These are phyloP conservation scores for Kickxella alabastrina DNA, from an alignment of 192 early-diverging fungal species.

Conservation along the genomic window DNA sequence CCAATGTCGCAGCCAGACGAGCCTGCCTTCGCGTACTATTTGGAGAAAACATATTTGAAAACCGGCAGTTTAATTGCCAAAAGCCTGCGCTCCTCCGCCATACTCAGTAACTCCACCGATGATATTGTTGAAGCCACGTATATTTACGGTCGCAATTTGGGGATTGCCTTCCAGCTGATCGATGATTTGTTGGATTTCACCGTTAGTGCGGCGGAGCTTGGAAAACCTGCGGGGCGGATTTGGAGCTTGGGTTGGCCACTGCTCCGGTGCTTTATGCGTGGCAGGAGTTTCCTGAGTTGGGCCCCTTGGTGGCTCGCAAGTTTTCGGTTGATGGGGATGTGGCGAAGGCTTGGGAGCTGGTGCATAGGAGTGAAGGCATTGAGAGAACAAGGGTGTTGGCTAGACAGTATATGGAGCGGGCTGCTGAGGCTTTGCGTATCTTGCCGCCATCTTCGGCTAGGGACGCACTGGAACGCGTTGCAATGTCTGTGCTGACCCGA, in stretches of 20 bases:
- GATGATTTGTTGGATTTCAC: slow-evolving; percentile 94
- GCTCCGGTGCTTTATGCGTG: slow-evolving; percentile 93
- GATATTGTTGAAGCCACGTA: slow-evolving; percentile 78
- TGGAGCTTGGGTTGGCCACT: slow-evolving; percentile 86
- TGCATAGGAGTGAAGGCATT: slow-evolving; percentile 76
- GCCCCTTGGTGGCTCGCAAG: slow-evolving; percentile 80
- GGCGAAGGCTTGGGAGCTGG: slow-evolving; percentile 67
- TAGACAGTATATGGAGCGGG: slow-evolving; percentile 66
- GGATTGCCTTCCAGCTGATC: slow-evolving; percentile 92
- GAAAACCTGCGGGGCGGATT: slow-evolving; percentile 90
- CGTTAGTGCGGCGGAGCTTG: slow-evolving; percentile 66
- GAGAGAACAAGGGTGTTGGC: slow-evolving; percentile 73
- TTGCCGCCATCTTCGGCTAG: slow-evolving; percentile 74
- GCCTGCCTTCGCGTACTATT: slow-evolving; percentile 78
- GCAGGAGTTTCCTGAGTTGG: slow-evolving; percentile 80
- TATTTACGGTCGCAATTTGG: slow-evolving; percentile 83
- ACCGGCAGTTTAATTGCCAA: slow-evolving; percentile 93
- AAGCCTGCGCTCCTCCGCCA: slow-evolving; percentile 80
- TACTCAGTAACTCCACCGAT: slow-evolving; percentile 71
- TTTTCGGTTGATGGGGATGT: slow-evolving; percentile 77
- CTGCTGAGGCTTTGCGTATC: slow-evolving; percentile 62
- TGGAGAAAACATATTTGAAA: slow-evolving; percentile 95
- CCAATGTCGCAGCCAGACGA: slow-evolving; percentile 42
- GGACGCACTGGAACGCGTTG: slow-evolving; percentile 73
- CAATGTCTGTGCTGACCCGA: slow-evolving; percentile 75